Evolutionary conservation across 495 filamentous ascomycete species (phyloP).

Genomic region (Podospora bellae-mahoneyi): DNA sequence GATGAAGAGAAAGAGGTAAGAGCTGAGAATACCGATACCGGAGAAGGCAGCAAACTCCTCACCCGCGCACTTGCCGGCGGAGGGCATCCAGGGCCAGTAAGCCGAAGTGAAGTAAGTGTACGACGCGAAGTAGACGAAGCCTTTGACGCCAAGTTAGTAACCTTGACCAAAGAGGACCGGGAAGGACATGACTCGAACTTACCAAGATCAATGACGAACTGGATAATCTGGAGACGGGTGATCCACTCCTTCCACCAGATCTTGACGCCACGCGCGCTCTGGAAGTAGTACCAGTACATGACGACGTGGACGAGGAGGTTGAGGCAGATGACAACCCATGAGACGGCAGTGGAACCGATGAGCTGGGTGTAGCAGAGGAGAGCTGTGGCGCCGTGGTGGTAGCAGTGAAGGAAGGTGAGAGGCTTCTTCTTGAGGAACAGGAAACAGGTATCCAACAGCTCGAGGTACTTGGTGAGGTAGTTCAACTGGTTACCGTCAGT

Average conservation of each 20-base stretch:
- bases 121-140: conserved; percentile 92
- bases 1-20: conserved; percentile 96
- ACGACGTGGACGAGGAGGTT: conserved; percentile 78
- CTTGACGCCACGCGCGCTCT: conserved; percentile 71
- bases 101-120: conserved; percentile 92
- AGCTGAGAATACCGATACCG: conserved; percentile 85
- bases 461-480: conserved; percentile 80
- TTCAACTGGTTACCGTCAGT: conserved; percentile 60
- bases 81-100: conserved; percentile 85
- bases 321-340: conserved; percentile 73
- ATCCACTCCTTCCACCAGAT: conserved; percentile 95
- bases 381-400: conserved; percentile 78
- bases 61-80: conserved; percentile 79
- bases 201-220: conserved; percentile 73
- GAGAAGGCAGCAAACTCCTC: conserved; percentile 97
- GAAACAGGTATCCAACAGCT: conserved; percentile 78
- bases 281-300: conserved; percentile 81
- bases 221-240: conserved; percentile 78
- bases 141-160: conserved; percentile 35
- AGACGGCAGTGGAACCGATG: conserved; percentile 71
- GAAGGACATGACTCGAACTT: conserved; percentile 42
- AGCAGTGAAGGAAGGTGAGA: conserved; percentile 81
- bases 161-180: background rate
- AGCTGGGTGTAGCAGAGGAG: conserved; percentile 85
- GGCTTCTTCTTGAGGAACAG: conserved; percentile 86